Evolutionary conservation across 2,329 filamentous ascomycete genomes (phyloP).

Genomic region (Pseudogymnoascus destructans): DNA sequence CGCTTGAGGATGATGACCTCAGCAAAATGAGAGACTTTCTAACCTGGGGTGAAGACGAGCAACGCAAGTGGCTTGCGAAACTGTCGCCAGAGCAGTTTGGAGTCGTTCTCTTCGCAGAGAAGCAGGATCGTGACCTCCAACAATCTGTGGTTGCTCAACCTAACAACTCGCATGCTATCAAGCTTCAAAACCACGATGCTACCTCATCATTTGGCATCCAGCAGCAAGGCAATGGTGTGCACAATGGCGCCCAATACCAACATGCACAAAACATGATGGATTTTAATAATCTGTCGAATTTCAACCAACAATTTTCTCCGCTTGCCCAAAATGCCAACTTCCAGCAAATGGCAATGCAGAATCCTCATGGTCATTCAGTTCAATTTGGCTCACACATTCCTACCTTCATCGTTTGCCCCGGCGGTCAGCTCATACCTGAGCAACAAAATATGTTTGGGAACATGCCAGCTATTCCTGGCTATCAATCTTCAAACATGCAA

Average conservation of each 20-base stretch:
- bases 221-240: not conserved
- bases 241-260: not conserved
- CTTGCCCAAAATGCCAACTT: not conserved
- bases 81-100: not conserved
- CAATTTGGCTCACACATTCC: not conserved
- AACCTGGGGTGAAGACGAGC: not conserved
- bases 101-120: slow-evolving; percentile 1
- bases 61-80: not conserved
- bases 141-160: not conserved
- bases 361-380: not conserved
- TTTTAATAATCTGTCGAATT: not conserved
- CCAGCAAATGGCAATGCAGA: not conserved
- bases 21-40: not conserved
- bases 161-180: not conserved
- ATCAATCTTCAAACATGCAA: not conserved
- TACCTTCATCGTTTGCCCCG: not conserved
- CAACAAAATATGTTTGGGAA: not conserved
- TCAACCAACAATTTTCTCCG: not conserved
- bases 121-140: not conserved
- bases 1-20: not conserved
- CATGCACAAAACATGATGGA: not conserved
- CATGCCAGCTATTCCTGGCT: not conserved
- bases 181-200: not conserved
- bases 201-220: not conserved
- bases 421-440: not conserved